Base-by-base conservation (phyloP, 352 stramenopile species). In the Thalassiosira exigua region DNA sequence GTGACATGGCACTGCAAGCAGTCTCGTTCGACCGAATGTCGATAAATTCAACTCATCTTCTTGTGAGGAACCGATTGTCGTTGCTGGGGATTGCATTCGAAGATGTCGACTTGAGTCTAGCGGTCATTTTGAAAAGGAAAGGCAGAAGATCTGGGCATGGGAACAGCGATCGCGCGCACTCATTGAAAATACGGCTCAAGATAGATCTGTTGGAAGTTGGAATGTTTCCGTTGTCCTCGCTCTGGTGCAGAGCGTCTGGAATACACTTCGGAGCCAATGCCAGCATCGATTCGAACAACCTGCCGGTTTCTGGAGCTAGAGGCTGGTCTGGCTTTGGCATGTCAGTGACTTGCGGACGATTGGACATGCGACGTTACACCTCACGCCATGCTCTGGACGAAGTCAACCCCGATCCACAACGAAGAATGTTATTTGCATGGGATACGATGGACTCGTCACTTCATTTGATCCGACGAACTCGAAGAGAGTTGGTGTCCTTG, bases 1-100 rank as follows among this genome's bases (percentile, higher is more conserved):
- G 56, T 14, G 58, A 60, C 44, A 71, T 73, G 51, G 21, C 65
- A 36, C 54, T 84, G 36, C 29, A 78, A 46, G 61, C 69, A 29
- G 42, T 84, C 7, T 74, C 76, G 17, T 69, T 84, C 22, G 69
- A 84, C 36, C 64, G 60, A 39, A 67, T 84, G 21, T 70, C 76
- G 33, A 65, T 79, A 33, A 54, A 69, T 27, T 77, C 69, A 39
- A 77, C 69, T 14, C 54, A 72, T 29, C 36, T 80, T 22, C 51
- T 71, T n/a, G 27, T 69, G 33, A 27, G 48, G 22, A 62, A n/a
- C 26, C 66, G 57, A 58, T 36, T 33, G 27, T 69, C 61, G 27
- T 65, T 57, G 67, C 56, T 80, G 21, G 64, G 65, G 32, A 58
- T 84, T 14, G 22, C n/a, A 21, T 80, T 80, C 42, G 65, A 68